These are phyloP conservation scores for Schrenkiella parvula DNA, from an alignment of 345 rosid genomes.

Conservation along the genomic window DNA sequence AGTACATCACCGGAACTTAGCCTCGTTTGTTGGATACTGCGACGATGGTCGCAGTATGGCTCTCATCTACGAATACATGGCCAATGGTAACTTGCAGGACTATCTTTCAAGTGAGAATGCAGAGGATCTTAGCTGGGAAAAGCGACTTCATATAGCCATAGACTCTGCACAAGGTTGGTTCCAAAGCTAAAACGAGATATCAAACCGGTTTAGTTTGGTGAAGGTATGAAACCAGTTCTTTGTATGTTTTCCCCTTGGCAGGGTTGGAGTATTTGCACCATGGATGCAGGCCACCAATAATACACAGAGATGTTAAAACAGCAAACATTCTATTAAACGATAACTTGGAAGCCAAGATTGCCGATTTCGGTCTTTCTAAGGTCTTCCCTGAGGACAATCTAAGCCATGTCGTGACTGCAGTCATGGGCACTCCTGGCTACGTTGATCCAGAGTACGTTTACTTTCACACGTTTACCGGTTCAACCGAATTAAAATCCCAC, in stretches of 20 bases:
- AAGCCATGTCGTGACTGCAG: conserved; percentile 34
- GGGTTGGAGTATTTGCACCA: conserved; percentile 37
- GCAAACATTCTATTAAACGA: conserved; percentile 36
- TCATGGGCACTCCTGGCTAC: conserved; percentile 44
- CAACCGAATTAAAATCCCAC: not conserved
- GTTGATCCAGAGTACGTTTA: conserved; percentile 35
- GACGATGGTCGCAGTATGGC: conserved; percentile 40
- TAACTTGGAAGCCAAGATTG: conserved; percentile 45
- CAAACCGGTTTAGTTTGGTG: not conserved
- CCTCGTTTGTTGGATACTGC: conserved; percentile 46
- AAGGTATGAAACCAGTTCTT: not conserved
- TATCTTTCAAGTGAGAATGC: conserved; percentile 39
- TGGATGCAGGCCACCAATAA: conserved; percentile 37
- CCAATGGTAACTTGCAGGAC: conserved; percentile 38
- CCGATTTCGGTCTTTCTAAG: conserved; percentile 48
- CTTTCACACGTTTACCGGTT: not conserved
- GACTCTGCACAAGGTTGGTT: conserved; percentile 64
- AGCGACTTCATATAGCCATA: conserved; percentile 47
- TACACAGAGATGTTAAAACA: conserved; percentile 39
- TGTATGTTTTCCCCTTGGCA: not conserved
- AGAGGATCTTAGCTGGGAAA: conserved; percentile 46
- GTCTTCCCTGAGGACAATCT: conserved; percentile 34
- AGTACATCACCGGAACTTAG: conserved; percentile 51
- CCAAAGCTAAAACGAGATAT: not conserved
- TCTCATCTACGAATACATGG: conserved; percentile 57